These are phyloP conservation scores for Prunella vulgaris DNA, from an alignment of 257 asterid species.

Conservation along the genomic window DNA sequence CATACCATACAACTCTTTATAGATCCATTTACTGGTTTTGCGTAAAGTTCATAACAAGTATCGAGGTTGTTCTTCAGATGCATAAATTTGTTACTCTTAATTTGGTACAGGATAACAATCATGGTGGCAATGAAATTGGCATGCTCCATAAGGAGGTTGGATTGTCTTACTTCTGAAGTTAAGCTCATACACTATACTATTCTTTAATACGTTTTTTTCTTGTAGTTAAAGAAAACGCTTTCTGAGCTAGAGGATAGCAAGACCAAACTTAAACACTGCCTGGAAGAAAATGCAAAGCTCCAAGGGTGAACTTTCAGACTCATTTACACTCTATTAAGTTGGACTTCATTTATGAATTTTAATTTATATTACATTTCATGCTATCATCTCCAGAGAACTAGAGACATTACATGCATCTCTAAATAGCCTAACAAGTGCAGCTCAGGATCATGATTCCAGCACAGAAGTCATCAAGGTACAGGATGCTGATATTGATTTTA, in stretches of 20 bases:
- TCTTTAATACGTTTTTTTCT: constrained; percentile 17
- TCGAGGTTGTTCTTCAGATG: constrained; percentile 16
- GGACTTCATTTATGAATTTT: constrained; percentile 3
- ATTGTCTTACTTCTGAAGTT: constrained; percentile 19
- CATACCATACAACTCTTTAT: constrained; percentile 32
- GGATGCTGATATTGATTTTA: background rate
- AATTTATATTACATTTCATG: constrained; percentile 14
- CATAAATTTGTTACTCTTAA: constrained; percentile 16
- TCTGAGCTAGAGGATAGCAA: constrained; percentile 65
- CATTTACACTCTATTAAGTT: background rate
- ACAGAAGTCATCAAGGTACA: constrained; percentile 65
- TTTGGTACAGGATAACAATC: constrained; percentile 41
- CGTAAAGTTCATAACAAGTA: background rate
- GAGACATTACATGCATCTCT: constrained; percentile 45
- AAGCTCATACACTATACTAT: background rate
- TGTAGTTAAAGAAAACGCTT: constrained; percentile 63
- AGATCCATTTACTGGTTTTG: constrained; percentile 10
- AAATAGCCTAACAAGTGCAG: constrained; percentile 24
- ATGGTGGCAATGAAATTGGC: constrained; percentile 33
- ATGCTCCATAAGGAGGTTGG: constrained; percentile 59
- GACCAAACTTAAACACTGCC: constrained; percentile 47
- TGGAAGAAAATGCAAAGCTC: constrained; percentile 71
- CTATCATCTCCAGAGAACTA: constrained; percentile 52
- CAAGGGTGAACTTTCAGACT: constrained; percentile 39
- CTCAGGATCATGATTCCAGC: constrained; percentile 40